phyloP scores from a whole-genome alignment of 1,284 basidiomycete genomes.

The Austropuccinia psidii region DNA sequence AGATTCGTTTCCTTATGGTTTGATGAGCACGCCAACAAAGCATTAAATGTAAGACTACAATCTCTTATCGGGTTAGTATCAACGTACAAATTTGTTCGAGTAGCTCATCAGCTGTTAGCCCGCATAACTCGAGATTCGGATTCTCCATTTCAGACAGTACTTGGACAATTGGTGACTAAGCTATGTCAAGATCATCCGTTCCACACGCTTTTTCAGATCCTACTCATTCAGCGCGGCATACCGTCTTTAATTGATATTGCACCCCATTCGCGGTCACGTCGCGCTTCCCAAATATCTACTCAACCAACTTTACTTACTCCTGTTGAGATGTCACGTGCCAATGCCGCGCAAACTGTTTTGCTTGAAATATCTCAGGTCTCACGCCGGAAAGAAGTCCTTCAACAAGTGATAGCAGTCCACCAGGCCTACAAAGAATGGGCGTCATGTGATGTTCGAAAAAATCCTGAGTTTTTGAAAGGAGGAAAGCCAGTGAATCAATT shows the following conservation, averaged over 20 bases:
- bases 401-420: slow-evolving; percentile 61
- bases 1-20: slow-evolving; percentile 88
- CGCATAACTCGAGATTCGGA: slow-evolving; percentile 55
- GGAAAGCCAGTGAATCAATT: slow-evolving; percentile 39
- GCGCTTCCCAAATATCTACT: slow-evolving; percentile 35
- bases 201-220: slow-evolving; percentile 84
- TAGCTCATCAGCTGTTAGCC: slow-evolving; percentile 85
- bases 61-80: slow-evolving; percentile 60
- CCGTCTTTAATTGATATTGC: slow-evolving; percentile 39
- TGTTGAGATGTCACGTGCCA: slow-evolving; percentile 52
- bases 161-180: slow-evolving; percentile 62
- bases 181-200: slow-evolving; percentile 88
- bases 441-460: slow-evolving; percentile 55
- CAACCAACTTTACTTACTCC: slow-evolving; percentile 18
- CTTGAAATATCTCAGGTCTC: slow-evolving; percentile 54
- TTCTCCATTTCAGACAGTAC: slow-evolving; percentile 56
- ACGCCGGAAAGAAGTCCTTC: slow-evolving; percentile 50
- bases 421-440: slow-evolving; percentile 75
- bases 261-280: slow-evolving; percentile 34
- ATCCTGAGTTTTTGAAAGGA: too few species aligned
- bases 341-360: slow-evolving; percentile 65
- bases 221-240: slow-evolving; percentile 53
- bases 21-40: slow-evolving; percentile 62
- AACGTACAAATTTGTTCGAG: slow-evolving; percentile 78
- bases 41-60: slow-evolving; percentile 55